Evolutionary conservation across 2,329 filamentous ascomycete genomes (phyloP).

Genomic region (Scorias spongiosa): DNA sequence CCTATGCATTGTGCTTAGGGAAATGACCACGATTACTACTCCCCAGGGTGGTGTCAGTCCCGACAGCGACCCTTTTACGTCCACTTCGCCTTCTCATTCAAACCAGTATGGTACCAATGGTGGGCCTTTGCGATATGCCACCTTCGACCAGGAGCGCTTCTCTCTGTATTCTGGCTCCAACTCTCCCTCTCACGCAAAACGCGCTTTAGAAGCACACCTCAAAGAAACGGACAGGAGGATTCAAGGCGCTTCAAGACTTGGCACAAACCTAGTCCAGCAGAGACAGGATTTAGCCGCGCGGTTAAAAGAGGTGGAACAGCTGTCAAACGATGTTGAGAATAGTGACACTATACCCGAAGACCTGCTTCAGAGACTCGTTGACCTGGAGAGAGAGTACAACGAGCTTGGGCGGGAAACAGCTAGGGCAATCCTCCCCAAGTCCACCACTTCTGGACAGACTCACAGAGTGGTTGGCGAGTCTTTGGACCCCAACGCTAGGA

Average conservation of each 20-base stretch:
- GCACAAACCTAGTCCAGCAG: slow-evolving; percentile 75
- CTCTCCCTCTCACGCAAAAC: slow-evolving; percentile 75
- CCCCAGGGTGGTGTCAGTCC: slow-evolving; percentile 28
- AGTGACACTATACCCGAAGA: slow-evolving; percentile 58
- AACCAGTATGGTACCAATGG: slow-evolving; percentile 10
- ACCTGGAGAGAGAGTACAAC: slow-evolving; percentile 89
- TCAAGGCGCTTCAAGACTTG: slow-evolving; percentile 78
- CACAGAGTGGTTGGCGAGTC: slow-evolving; percentile 9
- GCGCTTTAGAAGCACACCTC: slow-evolving; percentile 78
- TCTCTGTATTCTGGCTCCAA: slow-evolving; percentile 52
- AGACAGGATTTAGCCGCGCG: slow-evolving; percentile 68
- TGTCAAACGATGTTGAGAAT: slow-evolving; percentile 47
- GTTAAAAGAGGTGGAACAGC: slow-evolving; percentile 66
- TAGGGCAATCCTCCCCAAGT: slow-evolving; percentile 73
- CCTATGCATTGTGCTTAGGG: no score
- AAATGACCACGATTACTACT: slow-evolving; percentile 1
- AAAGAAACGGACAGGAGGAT: slow-evolving; percentile 84
- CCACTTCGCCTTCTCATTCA: slow-evolving; percentile 15
- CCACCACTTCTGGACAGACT: slow-evolving; percentile 28
- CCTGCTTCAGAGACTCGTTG: slow-evolving; percentile 63
- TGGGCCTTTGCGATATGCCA: slow-evolving; percentile 55
- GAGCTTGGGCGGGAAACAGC: slow-evolving; percentile 84
- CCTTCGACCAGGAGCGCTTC: slow-evolving; percentile 64
- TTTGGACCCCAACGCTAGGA: slow-evolving; percentile 12
- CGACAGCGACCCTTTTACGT: slow-evolving; percentile 31